A percentile compares a stretch with the other conserved stretches of the same genome.
These are phyloP conservation scores for Zygosaccharomyces lentus DNA, from an alignment of 805 yeast species.

Conservation along the genomic window DNA sequence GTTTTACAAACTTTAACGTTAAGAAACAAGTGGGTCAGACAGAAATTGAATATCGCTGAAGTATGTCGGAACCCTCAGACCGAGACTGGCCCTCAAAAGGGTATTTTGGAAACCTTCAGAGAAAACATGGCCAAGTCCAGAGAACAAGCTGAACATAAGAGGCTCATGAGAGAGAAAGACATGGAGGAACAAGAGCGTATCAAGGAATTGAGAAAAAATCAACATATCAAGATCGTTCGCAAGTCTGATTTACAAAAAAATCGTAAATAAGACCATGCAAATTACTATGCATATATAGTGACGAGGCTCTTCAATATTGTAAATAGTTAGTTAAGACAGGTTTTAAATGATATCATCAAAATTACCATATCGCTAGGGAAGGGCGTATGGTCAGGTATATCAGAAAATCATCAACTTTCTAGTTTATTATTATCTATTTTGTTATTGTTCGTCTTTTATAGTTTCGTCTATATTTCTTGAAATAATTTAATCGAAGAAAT, in stretches of 20 bases:
- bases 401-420: background rate
- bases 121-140: conserved; percentile 40
- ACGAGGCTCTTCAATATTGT: background rate
- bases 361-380: background rate
- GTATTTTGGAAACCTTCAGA: conserved; percentile 37
- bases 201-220: conserved; percentile 31
- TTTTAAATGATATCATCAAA: background rate
- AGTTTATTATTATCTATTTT: background rate
- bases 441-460: background rate
- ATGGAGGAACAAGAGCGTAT: conserved; percentile 31
- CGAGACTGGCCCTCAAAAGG: conserved; percentile 34
- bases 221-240: conserved; percentile 30
- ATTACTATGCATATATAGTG: too few species aligned
- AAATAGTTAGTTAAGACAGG: background rate
- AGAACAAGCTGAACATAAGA: conserved; percentile 39
- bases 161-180: conserved; percentile 35
- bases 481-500: conserved; percentile 25
- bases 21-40: conserved; percentile 56
- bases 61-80: conserved; percentile 50
- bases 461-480: background rate
- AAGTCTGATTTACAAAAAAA: conserved; percentile 24
- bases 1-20: conserved; percentile 66
- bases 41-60: conserved; percentile 52
- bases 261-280: background rate
- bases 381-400: background rate